These are phyloP conservation scores for Fusarium sp. DNA, from an alignment of 2,329 filamentous ascomycete genomes.

Conservation along the genomic window DNA sequence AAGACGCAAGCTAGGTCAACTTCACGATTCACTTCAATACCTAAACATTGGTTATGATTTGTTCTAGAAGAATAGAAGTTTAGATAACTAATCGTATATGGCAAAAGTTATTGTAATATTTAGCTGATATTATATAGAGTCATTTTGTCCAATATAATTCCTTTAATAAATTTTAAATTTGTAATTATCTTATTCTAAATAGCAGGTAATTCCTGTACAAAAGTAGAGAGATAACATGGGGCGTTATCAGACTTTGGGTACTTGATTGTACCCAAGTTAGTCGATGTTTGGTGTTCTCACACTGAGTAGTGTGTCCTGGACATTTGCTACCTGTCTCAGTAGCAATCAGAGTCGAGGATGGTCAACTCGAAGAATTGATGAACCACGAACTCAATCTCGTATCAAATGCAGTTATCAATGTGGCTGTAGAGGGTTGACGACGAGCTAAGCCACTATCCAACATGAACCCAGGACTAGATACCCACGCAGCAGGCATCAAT, in stretches of 20 bases:
- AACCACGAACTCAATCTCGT: neutral
- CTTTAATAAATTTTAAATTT: neutral
- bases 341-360: neutral
- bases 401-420: neutral
- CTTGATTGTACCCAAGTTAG: neutral
- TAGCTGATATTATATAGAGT: neutral
- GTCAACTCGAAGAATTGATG: neutral
- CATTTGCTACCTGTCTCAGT: neutral
- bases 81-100: neutral
- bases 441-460: constrained; percentile 17
- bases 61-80: neutral
- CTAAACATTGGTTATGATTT: neutral
- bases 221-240: neutral
- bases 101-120: neutral
- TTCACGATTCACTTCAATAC: neutral
- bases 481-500: neutral
- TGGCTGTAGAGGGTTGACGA: neutral
- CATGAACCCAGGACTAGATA: neutral
- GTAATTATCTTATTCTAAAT: neutral
- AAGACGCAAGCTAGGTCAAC: neutral
- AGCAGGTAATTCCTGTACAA: neutral
- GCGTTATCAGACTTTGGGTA: neutral
- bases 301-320: neutral
- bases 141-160: too few species aligned
- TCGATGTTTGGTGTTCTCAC: neutral